A percentile compares a stretch with the other conserved stretches of the same genome.
Conservation (phyloP, 1,139 yeast species). For the Pichia sp. region DNA sequence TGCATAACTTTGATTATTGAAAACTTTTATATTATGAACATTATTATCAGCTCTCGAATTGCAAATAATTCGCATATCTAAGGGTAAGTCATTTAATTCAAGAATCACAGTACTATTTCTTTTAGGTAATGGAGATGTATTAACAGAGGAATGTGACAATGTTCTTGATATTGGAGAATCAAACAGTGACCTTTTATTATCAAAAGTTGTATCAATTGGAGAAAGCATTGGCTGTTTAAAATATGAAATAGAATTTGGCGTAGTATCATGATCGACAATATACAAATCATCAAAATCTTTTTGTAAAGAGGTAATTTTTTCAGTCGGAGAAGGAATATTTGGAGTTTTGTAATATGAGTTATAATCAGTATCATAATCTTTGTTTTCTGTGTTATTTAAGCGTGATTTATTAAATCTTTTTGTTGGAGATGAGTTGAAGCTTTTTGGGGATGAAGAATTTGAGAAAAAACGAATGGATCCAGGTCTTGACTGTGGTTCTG, state of each 20-base stretch:
- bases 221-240: slow-evolving; percentile 15
- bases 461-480: slow-evolving; percentile 1
- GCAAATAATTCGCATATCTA: slow-evolving; percentile 21
- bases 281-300: slow-evolving; percentile 1
- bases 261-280: slow-evolving; percentile 1
- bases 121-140: neutral
- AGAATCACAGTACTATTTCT: neutral
- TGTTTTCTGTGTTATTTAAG: slow-evolving; percentile 12
- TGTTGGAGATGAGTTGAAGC: neutral
- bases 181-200: no score
- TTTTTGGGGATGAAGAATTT: neutral
- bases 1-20: slow-evolving; percentile 22
- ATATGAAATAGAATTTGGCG: no score
- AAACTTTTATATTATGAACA: slow-evolving; percentile 20
- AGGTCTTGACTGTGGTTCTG: neutral
- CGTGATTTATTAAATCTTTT: slow-evolving; percentile 8
- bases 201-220: slow-evolving; percentile 1
- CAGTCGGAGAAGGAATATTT: slow-evolving; percentile 3
- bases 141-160: slow-evolving; percentile 7
- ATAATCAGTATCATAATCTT: neutral
- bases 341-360: slow-evolving; percentile 6
- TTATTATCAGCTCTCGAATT: slow-evolving; percentile 25
- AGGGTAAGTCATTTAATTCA: slow-evolving; percentile 14
- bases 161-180: slow-evolving; percentile 12
- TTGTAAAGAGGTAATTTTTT: neutral